Conservation (phyloP, 169 alveolate species). For the Cryptosporidium felis region DNA sequence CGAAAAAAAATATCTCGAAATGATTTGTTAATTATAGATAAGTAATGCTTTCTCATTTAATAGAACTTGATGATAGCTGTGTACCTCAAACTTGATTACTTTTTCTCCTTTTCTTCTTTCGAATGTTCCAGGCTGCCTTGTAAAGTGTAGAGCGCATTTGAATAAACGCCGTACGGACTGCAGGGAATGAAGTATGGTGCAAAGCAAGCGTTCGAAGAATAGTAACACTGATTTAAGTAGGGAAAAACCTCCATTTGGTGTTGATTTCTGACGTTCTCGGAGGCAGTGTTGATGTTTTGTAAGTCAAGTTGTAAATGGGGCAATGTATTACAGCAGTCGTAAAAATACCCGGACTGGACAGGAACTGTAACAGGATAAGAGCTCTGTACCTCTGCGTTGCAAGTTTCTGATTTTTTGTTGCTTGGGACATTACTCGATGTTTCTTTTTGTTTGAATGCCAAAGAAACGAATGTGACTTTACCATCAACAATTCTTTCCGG, state of each 20-base stretch:
- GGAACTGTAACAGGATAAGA: constrained; percentile 1
- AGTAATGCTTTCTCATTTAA: constrained; percentile 16
- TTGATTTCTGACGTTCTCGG: constrained; percentile 36
- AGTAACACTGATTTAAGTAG: constrained; percentile 41
- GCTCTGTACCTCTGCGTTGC: neutral
- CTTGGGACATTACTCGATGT: neutral
- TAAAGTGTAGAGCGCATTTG: constrained; percentile 17
- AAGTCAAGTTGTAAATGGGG: constrained; percentile 22
- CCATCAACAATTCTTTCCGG: constrained; percentile 80
- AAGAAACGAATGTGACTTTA: constrained; percentile 77
- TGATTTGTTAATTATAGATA: constrained; percentile 16
- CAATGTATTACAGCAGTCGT: constrained; percentile 25
- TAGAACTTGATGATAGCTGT: constrained; percentile 1
- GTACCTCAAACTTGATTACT: neutral
- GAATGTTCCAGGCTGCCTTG: constrained; percentile 9
- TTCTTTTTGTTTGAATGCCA: constrained; percentile 75
- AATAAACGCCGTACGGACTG: constrained; percentile 53
- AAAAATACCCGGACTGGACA: constrained; percentile 25
- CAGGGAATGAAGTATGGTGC: constrained; percentile 46
- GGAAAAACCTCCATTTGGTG: constrained; percentile 53
- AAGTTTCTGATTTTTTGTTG: constrained; percentile 10
- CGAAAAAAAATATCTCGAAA: constrained; percentile 70
- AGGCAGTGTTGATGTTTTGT: constrained; percentile 7
- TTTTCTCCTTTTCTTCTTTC: neutral
- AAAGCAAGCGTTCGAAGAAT: constrained; percentile 32